Conservation (phyloP, 768 basidiomycete genomes). For the Boletus subcaerulescens region DNA sequence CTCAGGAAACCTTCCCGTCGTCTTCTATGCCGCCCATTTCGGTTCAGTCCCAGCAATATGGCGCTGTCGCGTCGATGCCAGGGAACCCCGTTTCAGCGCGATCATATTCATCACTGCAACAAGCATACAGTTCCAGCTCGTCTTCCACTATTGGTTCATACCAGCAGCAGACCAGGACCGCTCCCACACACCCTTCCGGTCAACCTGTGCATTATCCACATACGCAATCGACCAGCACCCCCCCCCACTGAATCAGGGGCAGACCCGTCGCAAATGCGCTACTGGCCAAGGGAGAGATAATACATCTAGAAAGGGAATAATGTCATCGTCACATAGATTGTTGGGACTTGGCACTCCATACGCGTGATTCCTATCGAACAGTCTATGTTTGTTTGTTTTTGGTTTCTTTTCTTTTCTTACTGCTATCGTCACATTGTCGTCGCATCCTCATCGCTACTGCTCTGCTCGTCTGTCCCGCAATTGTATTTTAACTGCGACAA, state of each 20-base stretch:
- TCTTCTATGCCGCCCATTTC: conserved; percentile 33
- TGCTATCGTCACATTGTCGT: conserved; percentile 12
- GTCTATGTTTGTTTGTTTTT: background rate
- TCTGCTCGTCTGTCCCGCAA: conserved; percentile 12
- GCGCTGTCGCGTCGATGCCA: conserved; percentile 18
- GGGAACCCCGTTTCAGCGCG: conserved; percentile 23
- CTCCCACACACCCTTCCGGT: conserved; percentile 15
- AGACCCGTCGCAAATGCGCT: conserved; percentile 25
- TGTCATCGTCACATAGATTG: conserved; percentile 9
- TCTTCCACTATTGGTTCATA: conserved; percentile 19
- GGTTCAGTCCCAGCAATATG: conserved; percentile 30
- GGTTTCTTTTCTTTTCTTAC: background rate
- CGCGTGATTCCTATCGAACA: background rate
- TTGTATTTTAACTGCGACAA: conserved; percentile 14
- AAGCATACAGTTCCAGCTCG: conserved; percentile 21
- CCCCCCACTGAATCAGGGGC: conserved; percentile 30
- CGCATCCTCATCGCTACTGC: conserved; percentile 6
- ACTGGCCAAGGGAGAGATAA: conserved; percentile 26
- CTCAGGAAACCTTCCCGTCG: conserved; percentile 32
- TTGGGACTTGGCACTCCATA: conserved; percentile 14
- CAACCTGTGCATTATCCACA: conserved; percentile 30
- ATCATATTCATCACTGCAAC: conserved; percentile 29
- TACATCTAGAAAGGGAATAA: conserved; percentile 6
- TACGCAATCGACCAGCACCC: conserved; percentile 18
- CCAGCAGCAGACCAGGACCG: conserved; percentile 26